A percentile compares a stretch with the other conserved stretches of the same genome.
These are phyloP conservation scores for Metarhizium humberi DNA, from an alignment of 2,329 filamentous ascomycete genomes.

Conservation along the genomic window DNA sequence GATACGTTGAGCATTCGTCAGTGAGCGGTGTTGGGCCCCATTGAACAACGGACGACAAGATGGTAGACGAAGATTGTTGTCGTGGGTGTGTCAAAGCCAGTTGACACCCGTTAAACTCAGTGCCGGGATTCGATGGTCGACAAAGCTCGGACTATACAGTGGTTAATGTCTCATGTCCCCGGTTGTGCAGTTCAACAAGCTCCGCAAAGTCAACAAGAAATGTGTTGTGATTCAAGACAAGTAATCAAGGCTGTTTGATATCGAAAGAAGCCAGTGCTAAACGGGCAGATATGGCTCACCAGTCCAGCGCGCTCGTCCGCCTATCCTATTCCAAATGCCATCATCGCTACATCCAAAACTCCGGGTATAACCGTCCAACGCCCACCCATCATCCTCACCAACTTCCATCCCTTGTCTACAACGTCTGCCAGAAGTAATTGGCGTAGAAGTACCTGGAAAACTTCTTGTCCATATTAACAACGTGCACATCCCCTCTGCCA, in stretches of 20 bases:
- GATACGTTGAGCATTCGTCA: no score
- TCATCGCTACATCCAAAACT: background rate
- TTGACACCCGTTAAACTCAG: background rate
- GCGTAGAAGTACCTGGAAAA: slow-evolving; percentile 88
- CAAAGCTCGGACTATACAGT: background rate
- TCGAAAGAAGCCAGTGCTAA: background rate
- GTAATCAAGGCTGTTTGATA: background rate
- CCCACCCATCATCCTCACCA: background rate
- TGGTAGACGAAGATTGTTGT: background rate
- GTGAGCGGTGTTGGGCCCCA: no score
- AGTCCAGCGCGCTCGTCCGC: no score
- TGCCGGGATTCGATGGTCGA: background rate
- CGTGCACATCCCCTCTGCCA: slow-evolving; percentile 82
- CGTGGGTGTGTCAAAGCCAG: background rate
- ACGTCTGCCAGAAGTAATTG: slow-evolving; percentile 89
- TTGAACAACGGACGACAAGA: no score
- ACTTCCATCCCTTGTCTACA: slow-evolving; percentile 34
- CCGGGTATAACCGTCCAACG: background rate
- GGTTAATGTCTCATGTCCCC: background rate
- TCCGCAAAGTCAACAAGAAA: no score
- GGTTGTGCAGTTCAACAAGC: no score
- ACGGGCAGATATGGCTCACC: background rate
- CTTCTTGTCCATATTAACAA: slow-evolving; percentile 89
- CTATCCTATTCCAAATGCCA: background rate
- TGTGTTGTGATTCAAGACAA: no score